Evolutionary conservation across 441 rosid genomes (phyloP), one percentile per base, ranked within the genome.

Genomic region (Gossypium gossypioides): DNA sequence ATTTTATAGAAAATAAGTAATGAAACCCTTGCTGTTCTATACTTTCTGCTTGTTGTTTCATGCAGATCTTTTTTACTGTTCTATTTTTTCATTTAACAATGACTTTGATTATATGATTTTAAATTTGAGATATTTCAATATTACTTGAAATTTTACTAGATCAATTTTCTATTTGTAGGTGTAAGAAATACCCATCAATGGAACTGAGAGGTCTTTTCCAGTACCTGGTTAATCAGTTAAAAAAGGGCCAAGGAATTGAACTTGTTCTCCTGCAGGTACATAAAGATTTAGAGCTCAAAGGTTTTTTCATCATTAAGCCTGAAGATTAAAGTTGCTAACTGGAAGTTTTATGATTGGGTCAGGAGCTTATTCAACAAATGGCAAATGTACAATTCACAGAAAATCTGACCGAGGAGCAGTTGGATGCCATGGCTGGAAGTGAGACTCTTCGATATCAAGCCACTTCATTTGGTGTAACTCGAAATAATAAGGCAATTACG

Each of bases 371-470:
- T 85, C 97, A 91, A 79, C 99, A 96, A 85, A 96, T 96, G 99
- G 99, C 99, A 74, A 96, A 93, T 83, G 98, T 93, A 68, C 99
- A 90, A 79, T 96, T 91, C 84, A 96, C 95, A 0, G 98, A 96
- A 82, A 96, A 96, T 84, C 85, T 96, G 76, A 96, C 99, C 3
- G 98, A 91, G 85, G 99, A 96, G 74, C 99, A 96, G 81, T 84
- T 96, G 85, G 98, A 93, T 85, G 91, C 99, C 76, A 96, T 93
- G 99, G 98, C 99, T 32, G 99, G 98, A 72, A 88, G 99, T 82
- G 99, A 96, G 81, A 93, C 97, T 57, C 96, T 96, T 48, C 95
- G 98, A 40, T 92, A 87, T 81, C 98, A 91, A 80, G 98, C 96
- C 66, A 93, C 99, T 70, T 93, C 98, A n/a, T 91, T 89, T 86